Conservation (phyloP, 306 rosid species). For the Vigna unguiculata region DNA sequence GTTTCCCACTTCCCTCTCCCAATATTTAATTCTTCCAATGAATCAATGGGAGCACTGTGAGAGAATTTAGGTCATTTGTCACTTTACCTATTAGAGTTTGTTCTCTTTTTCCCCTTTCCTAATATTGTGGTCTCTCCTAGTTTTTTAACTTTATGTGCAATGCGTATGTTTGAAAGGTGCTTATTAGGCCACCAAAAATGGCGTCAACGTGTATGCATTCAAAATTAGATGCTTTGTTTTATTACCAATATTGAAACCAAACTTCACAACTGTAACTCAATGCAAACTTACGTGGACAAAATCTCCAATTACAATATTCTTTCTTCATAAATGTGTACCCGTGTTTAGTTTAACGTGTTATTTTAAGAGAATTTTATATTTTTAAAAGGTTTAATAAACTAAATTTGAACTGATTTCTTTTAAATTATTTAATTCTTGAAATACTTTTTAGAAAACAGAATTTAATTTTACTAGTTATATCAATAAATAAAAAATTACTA, state of each 20-base stretch:
- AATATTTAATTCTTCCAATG: not conserved
- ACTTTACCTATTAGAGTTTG: conserved; percentile 31
- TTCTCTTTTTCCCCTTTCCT: conserved; percentile 3
- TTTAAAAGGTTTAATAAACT: too few species aligned
- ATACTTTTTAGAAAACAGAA: too few species aligned
- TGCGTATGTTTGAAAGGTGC: not conserved
- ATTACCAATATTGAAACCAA: not conserved
- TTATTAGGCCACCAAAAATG: not conserved
- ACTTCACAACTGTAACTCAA: not conserved
- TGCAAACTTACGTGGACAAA: not conserved
- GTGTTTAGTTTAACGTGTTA: too few species aligned
- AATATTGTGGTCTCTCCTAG: not conserved
- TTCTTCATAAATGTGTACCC: too few species aligned
- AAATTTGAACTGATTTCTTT: too few species aligned
- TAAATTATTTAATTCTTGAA: too few species aligned
- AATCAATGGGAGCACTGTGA: not conserved
- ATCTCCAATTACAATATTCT: not conserved
- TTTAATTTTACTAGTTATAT: too few species aligned
- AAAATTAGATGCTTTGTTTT: not conserved
- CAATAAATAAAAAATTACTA: too few species aligned
- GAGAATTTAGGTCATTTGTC: conserved; percentile 30
- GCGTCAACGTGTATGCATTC: not conserved
- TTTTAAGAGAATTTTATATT: too few species aligned
- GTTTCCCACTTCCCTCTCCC: not conserved
- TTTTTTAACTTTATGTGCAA: conserved; percentile 22